Evolutionary conservation across 208 protist genomes (phyloP).

Genomic region (Leptomonas seymouri): DNA sequence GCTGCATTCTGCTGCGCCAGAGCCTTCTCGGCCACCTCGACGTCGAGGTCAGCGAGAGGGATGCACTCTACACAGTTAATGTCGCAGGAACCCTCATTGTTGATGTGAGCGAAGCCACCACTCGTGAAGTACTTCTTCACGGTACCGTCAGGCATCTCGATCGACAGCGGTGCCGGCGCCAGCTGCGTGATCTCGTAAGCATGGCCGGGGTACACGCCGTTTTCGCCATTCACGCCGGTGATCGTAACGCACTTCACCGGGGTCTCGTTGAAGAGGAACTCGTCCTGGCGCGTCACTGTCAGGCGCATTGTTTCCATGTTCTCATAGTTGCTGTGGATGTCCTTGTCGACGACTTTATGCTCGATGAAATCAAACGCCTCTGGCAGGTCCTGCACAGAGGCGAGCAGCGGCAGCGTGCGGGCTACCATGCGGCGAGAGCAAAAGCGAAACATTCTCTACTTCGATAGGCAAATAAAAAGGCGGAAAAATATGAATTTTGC

Average conservation of each 20-base stretch:
- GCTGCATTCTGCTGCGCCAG: slow-evolving; percentile 72
- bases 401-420: slow-evolving; percentile 63
- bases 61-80: slow-evolving; percentile 92
- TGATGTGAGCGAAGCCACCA: slow-evolving; percentile 91
- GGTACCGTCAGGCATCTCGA: slow-evolving; percentile 80
- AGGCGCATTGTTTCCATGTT: slow-evolving; percentile 82
- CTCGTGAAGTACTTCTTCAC: slow-evolving; percentile 86
- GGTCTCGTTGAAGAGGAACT: slow-evolving; percentile 84
- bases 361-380: slow-evolving; percentile 90
- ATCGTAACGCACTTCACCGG: slow-evolving; percentile 88
- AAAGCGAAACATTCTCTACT: slow-evolving; percentile 74
- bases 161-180: slow-evolving; percentile 62
- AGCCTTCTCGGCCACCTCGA: slow-evolving; percentile 77
- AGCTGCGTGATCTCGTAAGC: slow-evolving; percentile 90
- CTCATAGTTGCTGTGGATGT: slow-evolving; percentile 81
- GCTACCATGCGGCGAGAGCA: slow-evolving; percentile 62
- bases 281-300: slow-evolving; percentile 91
- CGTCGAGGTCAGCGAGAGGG: slow-evolving; percentile 79
- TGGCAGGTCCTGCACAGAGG: slow-evolving; percentile 46
- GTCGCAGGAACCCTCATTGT: slow-evolving; percentile 92
- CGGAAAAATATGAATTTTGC: too few species aligned
- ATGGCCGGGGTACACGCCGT: slow-evolving; percentile 87
- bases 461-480: slow-evolving; percentile 12
- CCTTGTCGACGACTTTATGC: slow-evolving; percentile 87
- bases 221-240: slow-evolving; percentile 76